Percentiles rank a stretch among this genome's conserved stretches.
Evolutionary conservation across 257 asterid species (phyloP).

Genomic region (Lantana camara): DNA sequence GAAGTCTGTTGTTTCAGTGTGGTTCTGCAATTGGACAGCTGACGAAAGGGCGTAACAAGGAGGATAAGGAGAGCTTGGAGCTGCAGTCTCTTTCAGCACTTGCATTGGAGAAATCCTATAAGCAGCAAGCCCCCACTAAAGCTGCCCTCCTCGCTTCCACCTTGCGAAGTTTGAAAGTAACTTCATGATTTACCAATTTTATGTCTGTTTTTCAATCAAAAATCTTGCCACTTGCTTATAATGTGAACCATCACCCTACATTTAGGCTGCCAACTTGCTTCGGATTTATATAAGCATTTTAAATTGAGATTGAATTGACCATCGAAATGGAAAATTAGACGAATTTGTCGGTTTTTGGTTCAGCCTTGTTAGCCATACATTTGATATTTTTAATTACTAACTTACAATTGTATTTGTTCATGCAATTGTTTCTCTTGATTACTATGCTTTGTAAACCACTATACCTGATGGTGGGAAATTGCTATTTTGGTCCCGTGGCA

Average conservation of each 20-base stretch:
- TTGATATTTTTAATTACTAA: not conserved
- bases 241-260: not conserved
- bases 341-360: not conserved
- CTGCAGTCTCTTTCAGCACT: constrained; percentile 68
- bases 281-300: no score
- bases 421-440: not conserved
- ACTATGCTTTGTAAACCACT: no score
- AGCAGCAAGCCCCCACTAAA: constrained; percentile 64
- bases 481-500: no score
- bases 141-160: constrained; percentile 51
- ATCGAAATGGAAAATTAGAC: constrained; percentile 6
- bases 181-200: constrained; percentile 27
- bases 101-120: constrained; percentile 77
- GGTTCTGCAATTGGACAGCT: constrained; percentile 73
- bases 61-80: constrained; percentile 77
- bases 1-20: constrained; percentile 50
- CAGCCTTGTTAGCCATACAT: not conserved
- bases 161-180: constrained; percentile 70
- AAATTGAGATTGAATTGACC: not conserved
- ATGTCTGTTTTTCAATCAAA: not conserved
- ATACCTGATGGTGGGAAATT: no score
- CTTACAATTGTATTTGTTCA: no score
- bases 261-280: no score
- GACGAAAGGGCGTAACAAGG: constrained; percentile 85
- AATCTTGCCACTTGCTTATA: not conserved